These are phyloP conservation scores for Margaritispora aquatica DNA, from an alignment of 495 filamentous ascomycete species.

Conservation along the genomic window DNA sequence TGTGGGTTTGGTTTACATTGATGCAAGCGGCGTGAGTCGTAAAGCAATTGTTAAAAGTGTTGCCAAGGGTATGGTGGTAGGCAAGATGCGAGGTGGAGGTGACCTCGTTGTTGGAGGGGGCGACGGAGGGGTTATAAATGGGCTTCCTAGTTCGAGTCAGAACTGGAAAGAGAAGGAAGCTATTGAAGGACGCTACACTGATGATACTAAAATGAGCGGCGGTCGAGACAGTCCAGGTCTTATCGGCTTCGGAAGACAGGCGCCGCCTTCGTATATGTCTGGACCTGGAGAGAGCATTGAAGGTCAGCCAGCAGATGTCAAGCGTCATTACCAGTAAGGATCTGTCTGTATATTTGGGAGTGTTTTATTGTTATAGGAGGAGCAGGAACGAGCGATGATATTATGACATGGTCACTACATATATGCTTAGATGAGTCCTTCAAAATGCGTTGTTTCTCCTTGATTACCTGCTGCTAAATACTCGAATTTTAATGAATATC, in stretches of 20 bases:
- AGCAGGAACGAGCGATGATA: background rate
- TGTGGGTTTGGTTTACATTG: constrained; percentile 96
- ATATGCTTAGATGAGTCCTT: background rate
- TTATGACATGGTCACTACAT: background rate
- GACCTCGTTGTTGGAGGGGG: constrained; percentile 79
- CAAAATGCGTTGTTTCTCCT: background rate
- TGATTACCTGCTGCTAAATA: too few species aligned
- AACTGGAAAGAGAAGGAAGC: constrained; percentile 24
- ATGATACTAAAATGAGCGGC: constrained; percentile 24
- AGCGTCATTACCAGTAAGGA: background rate
- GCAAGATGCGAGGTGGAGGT: constrained; percentile 75
- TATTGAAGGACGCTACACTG: constrained; percentile 11
- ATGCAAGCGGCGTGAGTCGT: constrained; percentile 85
- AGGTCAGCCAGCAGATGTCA: background rate
- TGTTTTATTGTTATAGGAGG: too few species aligned
- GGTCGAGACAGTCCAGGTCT: constrained; percentile 22
- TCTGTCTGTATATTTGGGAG: too few species aligned
- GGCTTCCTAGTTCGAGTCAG: background rate
- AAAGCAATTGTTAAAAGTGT: constrained; percentile 86
- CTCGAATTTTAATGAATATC: too few species aligned
- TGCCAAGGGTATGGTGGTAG: constrained; percentile 98
- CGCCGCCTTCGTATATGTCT: constrained; percentile 19
- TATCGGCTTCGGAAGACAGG: constrained; percentile 32
- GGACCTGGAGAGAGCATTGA: constrained; percentile 29
- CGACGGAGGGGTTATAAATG: constrained; percentile 49